A percentile compares a stretch with the other conserved stretches of the same genome.
Evolutionary conservation across 345 rosid species (phyloP).

Genomic region (Sisymbrium altissimum): DNA sequence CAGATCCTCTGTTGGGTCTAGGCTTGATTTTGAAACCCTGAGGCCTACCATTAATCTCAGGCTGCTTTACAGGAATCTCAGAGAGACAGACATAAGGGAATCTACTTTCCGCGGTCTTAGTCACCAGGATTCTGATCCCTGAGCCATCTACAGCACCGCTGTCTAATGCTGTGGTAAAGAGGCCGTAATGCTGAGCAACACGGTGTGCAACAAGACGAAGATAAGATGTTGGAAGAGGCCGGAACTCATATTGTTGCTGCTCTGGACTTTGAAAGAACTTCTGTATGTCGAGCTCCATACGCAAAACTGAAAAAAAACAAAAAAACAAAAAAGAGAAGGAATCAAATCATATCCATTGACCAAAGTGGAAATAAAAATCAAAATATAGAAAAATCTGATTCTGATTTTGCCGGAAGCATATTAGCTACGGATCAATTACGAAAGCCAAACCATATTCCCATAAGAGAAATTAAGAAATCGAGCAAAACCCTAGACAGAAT

Average conservation of each 20-base stretch:
- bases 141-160: constrained; percentile 58
- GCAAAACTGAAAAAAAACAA: constrained; percentile 77
- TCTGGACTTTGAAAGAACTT: constrained; percentile 75
- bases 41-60: constrained; percentile 49
- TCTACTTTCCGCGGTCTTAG: constrained; percentile 60
- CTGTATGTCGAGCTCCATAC: constrained; percentile 93
- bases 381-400: not conserved
- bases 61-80: constrained; percentile 75
- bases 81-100: constrained; percentile 67
- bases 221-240: constrained; percentile 82
- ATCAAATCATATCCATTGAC: not conserved
- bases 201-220: constrained; percentile 95
- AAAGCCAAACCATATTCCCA: constrained; percentile 9
- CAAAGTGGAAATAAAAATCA: not conserved
- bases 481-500: constrained; percentile 8
- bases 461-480: not conserved
- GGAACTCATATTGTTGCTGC: constrained; percentile 77
- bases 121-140: constrained; percentile 60
- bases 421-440: not conserved
- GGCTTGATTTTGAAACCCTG: constrained; percentile 66
- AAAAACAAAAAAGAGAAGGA: not conserved
- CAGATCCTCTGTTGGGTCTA: constrained; percentile 54
- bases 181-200: constrained; percentile 92
- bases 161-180: constrained; percentile 76
- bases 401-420: no score